Base-by-base conservation (phyloP, 352 stramenopile genomes). In the Globisporangium viniferum region DNA sequence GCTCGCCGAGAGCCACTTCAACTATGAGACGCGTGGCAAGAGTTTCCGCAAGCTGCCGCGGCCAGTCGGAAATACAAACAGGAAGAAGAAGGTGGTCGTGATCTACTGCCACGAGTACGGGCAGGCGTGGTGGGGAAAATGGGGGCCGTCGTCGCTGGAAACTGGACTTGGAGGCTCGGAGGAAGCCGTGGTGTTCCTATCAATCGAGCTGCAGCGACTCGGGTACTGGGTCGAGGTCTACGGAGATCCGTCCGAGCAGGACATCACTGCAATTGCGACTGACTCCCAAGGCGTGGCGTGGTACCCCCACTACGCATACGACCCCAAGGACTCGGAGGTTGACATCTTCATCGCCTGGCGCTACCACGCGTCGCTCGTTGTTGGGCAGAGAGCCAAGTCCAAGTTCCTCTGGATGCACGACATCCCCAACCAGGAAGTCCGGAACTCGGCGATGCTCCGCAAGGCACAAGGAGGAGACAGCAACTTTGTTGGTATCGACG, bases 21-120 rank as follows among this genome's bases (percentile, higher is more conserved):
- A 62, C 20, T 89, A 75, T 57, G 39, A 73, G 18, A 69, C 58
- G 8, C 63, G 59, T 51, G 82, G 78, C 0, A 62, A 36, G 9
- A 10, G 49, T 27, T 74, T 87, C 41, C 20, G 9, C 0, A 88
- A 90, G 60, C 59, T 71, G 8, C 46, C 63, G 27, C 76, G 78
- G 35, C 31, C 59, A 12, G 64, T 66, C 1, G 18, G 20, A 9
- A 1, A 35, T 29, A 46, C 12, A 4, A 46, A 46, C 39, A 46
- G 15, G 39, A 15, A 7, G 12, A 72, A 73, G 36, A 61, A 70
- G 14, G 73, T 90, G 0, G 62, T 98, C 1, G 88, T 78, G 0
- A 82, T 98, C 29, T 98, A 97, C 71, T 98, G 93, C 78, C 67
- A 97, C 67, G 93, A 98, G 65, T 98, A 98, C 59, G 88, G 79